Base-by-base conservation (phyloP, 495 filamentous ascomycete species). In the Sordaria brevicollis region DNA sequence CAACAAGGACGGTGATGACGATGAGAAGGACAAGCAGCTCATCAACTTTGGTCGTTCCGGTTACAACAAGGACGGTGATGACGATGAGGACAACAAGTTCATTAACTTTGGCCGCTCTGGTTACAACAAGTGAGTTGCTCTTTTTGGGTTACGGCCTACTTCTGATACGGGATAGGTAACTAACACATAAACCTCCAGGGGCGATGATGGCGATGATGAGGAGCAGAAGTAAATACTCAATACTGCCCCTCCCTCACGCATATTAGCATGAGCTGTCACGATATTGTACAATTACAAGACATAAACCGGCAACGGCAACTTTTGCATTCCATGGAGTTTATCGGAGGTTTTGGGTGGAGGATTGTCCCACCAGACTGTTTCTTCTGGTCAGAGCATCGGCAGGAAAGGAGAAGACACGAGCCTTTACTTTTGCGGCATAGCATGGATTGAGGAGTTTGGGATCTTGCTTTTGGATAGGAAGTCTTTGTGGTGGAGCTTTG, bases 171-270 rank as follows among this genome's bases (percentile, higher is more conserved):
- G 75, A 73, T 72, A n/a, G n/a, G n/a, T n/a, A 72, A 77, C 36
- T 77, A 79, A 66, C 81, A 83, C 34, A 86, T 84, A 78, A 86
- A 84, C 17, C 79, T 83, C 77, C 81, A 80, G 68, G 54, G 73
- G 67, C 19, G 73, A 72, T 66, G 74, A 77, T 70, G 76, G 74
- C 15, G 73, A 75, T 7, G 77, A 77, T 41, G 76, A 78, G 71
- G 74, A 78, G 62, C 65, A 77, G 66, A 74, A 78, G 54, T 75
- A 74, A 74, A 69, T 38, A 62, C 4, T 39, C 7, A 8, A 17
- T 7, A 13, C 70, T 69, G 33, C n/a, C 21, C 5, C 35, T 4
- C 13, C 35, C 57, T 57, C 31, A 25, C 21, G 35, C 19, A 36
- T 4, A n/a, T 19, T 62, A 11, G 49, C 13, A 17, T 25, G 1